Percentiles rank a stretch among this genome's conserved stretches.
Conservation (phyloP, 306 rosid genomes). For the Corylus avellana region DNA sequence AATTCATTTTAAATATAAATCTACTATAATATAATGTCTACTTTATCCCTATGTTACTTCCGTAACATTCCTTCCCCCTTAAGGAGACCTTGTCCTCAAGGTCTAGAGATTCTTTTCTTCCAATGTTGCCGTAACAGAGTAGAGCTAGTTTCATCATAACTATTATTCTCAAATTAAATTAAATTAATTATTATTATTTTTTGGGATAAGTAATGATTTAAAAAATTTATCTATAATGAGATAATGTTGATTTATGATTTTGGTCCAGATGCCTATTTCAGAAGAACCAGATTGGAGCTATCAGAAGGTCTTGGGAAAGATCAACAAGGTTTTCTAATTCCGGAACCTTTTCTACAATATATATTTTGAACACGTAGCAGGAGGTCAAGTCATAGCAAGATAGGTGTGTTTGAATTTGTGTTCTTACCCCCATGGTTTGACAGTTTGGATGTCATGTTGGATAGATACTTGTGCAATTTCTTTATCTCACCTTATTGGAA, state of each 20-base stretch:
- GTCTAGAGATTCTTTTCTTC: no score
- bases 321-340: constrained; percentile 57
- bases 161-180: neutral
- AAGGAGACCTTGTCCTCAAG: no score
- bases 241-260: neutral
- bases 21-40: no score
- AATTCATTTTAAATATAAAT: no score
- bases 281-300: constrained; percentile 85
- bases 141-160: neutral
- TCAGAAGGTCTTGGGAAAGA: constrained; percentile 61
- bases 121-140: no score
- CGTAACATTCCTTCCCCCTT: no score
- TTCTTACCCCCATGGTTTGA: neutral
- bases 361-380: constrained; percentile 77
- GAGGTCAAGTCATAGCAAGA: constrained; percentile 73
- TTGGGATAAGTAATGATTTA: neutral
- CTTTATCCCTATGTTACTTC: no score
- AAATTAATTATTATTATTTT: no score
- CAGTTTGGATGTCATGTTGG: neutral
- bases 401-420: constrained; percentile 36
- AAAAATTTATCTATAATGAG: no score
- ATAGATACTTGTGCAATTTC: neutral
- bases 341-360: constrained; percentile 76
- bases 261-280: constrained; percentile 65
- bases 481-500: neutral